Evolutionary conservation across 1,139 yeast genomes (phyloP), one percentile per base, ranked within the genome.

Genomic region (Yamadazyma atlantica): DNA sequence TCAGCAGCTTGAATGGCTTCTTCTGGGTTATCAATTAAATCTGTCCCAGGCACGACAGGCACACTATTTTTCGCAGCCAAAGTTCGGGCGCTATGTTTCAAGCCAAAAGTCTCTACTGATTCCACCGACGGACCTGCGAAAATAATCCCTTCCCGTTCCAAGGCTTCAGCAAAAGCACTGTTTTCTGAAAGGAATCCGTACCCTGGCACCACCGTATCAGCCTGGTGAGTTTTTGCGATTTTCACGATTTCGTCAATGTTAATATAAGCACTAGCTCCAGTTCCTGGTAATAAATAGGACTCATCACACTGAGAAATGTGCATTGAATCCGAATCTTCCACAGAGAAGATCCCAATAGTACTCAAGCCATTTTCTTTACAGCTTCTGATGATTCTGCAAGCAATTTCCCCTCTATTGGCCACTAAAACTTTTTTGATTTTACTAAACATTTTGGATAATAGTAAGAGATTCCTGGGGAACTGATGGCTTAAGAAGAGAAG

Each of bases 151-250:
- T 29, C 21, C 2, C 27, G 17, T 17, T 31, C 31, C 15, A 38
- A 32, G 18, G 18, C 18, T 11, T 13, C 14, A n/a, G 41, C 41
- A 29, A 38, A 38, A 10, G 14, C 23, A 27, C 29, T 32, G 18
- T 38, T 38, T 21, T 38, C 41, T 29, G 35, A 29, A 7, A 39
- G 29, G 28, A 45, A 44, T 11, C 75, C 75, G 43, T 70, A 70
- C 4, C 76, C 76, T 1, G 76, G 76, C 39, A 69, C 64, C 21
- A 69, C 68, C 15, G 68, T 69, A 44, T 70, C 73, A 31, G 66
- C 66, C 11, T 62, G 60, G 1, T 53, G 11, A 12, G 32, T 32
- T 14, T 19, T 47, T 4, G 36, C 38, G 8, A 38, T 17, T 2
- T 27, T 13, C 10, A 38, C 25, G n/a, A 38, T 32, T 7, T 27